Evolutionary conservation across 208 protist genomes (phyloP).

Genomic region (Zelonia costaricensis): DNA sequence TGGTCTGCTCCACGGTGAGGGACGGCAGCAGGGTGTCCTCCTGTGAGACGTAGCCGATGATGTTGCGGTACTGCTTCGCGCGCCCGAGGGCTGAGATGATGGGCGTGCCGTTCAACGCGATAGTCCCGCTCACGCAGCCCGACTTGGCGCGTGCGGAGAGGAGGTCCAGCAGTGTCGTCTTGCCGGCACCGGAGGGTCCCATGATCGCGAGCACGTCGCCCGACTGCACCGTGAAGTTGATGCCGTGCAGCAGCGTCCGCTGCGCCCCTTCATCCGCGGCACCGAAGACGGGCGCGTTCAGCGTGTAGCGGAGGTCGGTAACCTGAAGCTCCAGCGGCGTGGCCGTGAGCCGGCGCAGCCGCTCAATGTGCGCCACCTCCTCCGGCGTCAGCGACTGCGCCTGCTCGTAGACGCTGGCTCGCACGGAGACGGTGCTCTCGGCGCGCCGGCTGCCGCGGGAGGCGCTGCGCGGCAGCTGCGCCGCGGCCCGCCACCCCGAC

Average conservation of each 20-base stretch:
- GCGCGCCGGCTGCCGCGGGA: slow-evolving; percentile 11
- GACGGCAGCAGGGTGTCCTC: slow-evolving; percentile 90
- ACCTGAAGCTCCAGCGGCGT: slow-evolving; percentile 58
- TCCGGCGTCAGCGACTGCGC: slow-evolving; percentile 23
- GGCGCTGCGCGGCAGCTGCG: background rate
- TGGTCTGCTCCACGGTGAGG: slow-evolving; percentile 86
- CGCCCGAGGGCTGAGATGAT: slow-evolving; percentile 25
- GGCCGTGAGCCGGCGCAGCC: slow-evolving; percentile 39
- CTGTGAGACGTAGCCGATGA: slow-evolving; percentile 92
- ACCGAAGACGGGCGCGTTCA: slow-evolving; percentile 46
- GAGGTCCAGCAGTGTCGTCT: slow-evolving; percentile 90
- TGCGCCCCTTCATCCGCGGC: slow-evolving; percentile 22
- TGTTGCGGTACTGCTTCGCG: slow-evolving; percentile 68
- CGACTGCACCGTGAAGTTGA: slow-evolving; percentile 75
- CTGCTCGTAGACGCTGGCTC: slow-evolving; percentile 34
- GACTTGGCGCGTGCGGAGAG: slow-evolving; percentile 69
- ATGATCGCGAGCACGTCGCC: slow-evolving; percentile 90
- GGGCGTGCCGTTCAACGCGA: slow-evolving; percentile 76
- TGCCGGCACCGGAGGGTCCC: slow-evolving; percentile 89
- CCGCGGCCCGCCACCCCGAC: slow-evolving; percentile 1
- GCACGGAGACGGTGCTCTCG: slow-evolving; percentile 22
- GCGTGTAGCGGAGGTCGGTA: slow-evolving; percentile 58
- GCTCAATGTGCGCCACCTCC: slow-evolving; percentile 35
- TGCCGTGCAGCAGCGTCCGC: slow-evolving; percentile 64
- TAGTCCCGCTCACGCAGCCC: slow-evolving; percentile 48